Conservation (phyloP, 2,329 filamentous ascomycete genomes). For the Macroventuria anomochaeta region DNA sequence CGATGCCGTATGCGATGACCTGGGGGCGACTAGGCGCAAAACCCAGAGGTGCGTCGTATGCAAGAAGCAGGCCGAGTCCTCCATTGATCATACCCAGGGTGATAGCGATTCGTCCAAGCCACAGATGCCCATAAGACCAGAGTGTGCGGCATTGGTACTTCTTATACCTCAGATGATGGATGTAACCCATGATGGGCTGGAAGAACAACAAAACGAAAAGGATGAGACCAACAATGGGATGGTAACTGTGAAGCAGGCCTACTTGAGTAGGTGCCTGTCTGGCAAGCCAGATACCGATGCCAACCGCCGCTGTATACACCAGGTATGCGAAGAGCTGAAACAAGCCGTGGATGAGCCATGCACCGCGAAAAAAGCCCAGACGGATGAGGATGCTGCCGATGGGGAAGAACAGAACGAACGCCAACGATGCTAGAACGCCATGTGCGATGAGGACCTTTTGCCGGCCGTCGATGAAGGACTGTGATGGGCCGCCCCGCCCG, state of each 20-base stretch:
- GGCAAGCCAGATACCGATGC: conserved; percentile 59
- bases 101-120: conserved; percentile 60
- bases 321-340: conserved; percentile 58
- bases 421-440: conserved; percentile 52
- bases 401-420: conserved; percentile 55
- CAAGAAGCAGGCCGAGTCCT: conserved; percentile 57
- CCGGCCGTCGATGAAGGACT: conserved; percentile 17
- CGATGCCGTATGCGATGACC: conserved; percentile 43
- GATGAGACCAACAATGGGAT: conserved; percentile 62
- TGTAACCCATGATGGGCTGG: conserved; percentile 58
- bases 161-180: conserved; percentile 60
- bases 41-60: conserved; percentile 35
- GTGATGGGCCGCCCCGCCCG: conserved; percentile 10
- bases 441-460: conserved; percentile 48
- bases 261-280: conserved; percentile 32
- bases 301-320: conserved; percentile 58
- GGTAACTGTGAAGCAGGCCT: conserved; percentile 48
- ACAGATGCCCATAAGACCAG: conserved; percentile 60
- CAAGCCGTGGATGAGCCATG: conserved; percentile 52
- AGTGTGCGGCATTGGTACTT: conserved; percentile 53
- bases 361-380: conserved; percentile 49
- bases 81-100: conserved; percentile 62
- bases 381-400: conserved; percentile 53
- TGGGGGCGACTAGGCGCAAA: conserved; percentile 35
- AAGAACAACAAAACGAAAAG: conserved; percentile 60